A percentile compares a stretch with the other conserved stretches of the same genome.
phyloP scores from a whole-genome alignment of 768 basidiomycete species.

The Gautieria morchelliformis region DNA sequence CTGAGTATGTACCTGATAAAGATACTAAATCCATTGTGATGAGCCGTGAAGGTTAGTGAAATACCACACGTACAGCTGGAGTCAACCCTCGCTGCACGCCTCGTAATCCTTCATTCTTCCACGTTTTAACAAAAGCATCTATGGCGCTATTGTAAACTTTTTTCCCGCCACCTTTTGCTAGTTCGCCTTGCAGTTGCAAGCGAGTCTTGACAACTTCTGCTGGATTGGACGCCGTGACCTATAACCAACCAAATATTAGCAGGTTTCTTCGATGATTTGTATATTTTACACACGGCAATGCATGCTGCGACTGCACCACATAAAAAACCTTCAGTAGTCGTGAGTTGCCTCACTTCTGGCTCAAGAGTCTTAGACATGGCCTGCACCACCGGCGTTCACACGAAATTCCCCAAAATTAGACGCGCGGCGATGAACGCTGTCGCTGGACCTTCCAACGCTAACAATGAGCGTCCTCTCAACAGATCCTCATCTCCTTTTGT shows the following conservation, averaged over 20 bases:
- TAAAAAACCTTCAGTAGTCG: constrained; percentile 72
- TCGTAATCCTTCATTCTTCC: constrained; percentile 77
- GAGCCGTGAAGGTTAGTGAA: neutral
- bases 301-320: constrained; percentile 89
- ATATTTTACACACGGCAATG: constrained; percentile 56
- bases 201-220: constrained; percentile 85
- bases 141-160: constrained; percentile 87
- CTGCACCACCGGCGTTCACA: neutral
- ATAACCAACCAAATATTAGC: constrained; percentile 8
- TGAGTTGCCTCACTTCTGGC: constrained; percentile 28
- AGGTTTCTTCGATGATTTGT: constrained; percentile 3
- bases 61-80: constrained; percentile 58
- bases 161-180: constrained; percentile 57
- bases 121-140: constrained; percentile 83
- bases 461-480: neutral
- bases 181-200: constrained; percentile 91
- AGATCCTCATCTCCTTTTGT: neutral
- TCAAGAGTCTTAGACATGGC: neutral
- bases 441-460: neutral
- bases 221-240: constrained; percentile 77
- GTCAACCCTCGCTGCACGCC: constrained; percentile 90
- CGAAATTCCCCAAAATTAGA: neutral
- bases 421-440: neutral
- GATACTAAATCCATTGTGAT: constrained; percentile 47
- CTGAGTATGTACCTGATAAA: constrained; percentile 62